Evolutionary conservation across 2,329 filamentous ascomycete species (phyloP), one percentile per base, ranked within the genome.

Genomic region (Emergomyces africanus): DNA sequence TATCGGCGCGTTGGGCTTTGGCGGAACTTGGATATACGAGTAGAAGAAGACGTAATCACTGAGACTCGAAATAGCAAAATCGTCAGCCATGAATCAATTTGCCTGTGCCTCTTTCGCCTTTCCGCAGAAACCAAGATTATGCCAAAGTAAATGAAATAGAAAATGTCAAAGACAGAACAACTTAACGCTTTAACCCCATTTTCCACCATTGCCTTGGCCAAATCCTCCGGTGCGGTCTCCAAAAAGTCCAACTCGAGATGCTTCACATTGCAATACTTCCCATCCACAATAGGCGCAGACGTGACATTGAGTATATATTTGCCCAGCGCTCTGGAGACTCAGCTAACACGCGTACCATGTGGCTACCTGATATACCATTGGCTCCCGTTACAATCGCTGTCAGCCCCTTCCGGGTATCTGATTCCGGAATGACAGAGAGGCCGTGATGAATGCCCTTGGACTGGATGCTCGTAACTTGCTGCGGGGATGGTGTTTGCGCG

Each of bases 321-420:
- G 66, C 72, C 79, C 79, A 82, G 57, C 79, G 72, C 51, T 76
- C 61, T 0, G 79, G 77, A 23, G 71, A 69, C 41, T 78, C 71
- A 18, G 72, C 69, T 2, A 82, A 71, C 0, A 76, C 78, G 12
- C 75, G 75, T 55, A 81, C 68, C 68, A 79, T 80, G 64, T 79
- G 73, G 61, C 77, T 74, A 1, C 79, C 79, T 0, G 77, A 80
- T 33, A 82, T 78, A 9, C 79, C 80, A 71, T 80, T 81, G 57
- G 78, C 77, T 5, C 79, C 79, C 0, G 78, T 80, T 42, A 82
- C 73, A 50, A 82, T 77, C 2, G 79, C 79, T 0, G 77, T 79
- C 28, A 80, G 71, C 23, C 69, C 72, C 61, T 75, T 74, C 58
- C 75, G 63, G 0, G 71, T 68, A 23, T 55, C 37, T 30, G 50